These are phyloP conservation scores for Macroventuria anomochaeta DNA, from an alignment of 2,329 filamentous ascomycete species.

Conservation along the genomic window DNA sequence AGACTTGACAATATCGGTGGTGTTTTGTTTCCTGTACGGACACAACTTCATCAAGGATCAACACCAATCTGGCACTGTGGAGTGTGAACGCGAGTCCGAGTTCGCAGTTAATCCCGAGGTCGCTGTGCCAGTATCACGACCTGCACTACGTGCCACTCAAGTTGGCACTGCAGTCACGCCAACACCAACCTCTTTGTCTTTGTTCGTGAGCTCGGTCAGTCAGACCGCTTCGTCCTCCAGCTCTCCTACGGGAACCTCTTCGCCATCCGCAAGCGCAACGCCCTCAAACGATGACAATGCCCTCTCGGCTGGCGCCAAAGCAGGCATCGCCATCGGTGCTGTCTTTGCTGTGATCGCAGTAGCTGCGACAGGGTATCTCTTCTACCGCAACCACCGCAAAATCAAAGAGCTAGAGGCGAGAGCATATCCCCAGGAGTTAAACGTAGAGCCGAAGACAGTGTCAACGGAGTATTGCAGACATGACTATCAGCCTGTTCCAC, in stretches of 20 bases:
- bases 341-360: constrained; percentile 1
- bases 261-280: neutral
- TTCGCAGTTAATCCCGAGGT: neutral
- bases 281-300: neutral
- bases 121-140: neutral
- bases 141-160: constrained; percentile 4
- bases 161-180: neutral
- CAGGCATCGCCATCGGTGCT: constrained; percentile 8
- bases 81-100: no score
- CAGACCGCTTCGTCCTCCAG: neutral
- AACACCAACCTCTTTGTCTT: neutral
- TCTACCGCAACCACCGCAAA: constrained; percentile 8
- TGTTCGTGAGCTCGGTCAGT: neutral
- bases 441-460: neutral
- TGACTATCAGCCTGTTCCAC: neutral
- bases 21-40: no score
- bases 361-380: neutral
- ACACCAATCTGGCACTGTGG: no score
- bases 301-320: constrained; percentile 5
- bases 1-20: neutral
- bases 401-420: constrained; percentile 4
- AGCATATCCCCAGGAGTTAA: neutral
- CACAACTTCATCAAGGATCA: no score
- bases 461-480: neutral
- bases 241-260: neutral